Percentiles rank a stretch among this genome's conserved stretches.
Conservation (phyloP, 257 asterid species). For the Solanum arcanum region DNA sequence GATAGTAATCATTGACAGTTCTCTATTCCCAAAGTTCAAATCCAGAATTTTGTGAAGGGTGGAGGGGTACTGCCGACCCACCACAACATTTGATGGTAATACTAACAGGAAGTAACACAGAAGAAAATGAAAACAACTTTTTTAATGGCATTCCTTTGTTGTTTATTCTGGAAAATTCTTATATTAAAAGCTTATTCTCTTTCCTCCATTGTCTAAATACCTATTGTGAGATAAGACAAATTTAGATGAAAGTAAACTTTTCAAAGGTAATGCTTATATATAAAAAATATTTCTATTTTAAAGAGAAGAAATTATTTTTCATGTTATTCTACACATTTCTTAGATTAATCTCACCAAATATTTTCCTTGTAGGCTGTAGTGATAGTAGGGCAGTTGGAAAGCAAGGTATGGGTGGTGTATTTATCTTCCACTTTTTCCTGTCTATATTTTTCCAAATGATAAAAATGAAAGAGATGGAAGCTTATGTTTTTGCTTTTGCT, state of each 20-base stretch:
- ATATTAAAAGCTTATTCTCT: background rate
- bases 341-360: background rate
- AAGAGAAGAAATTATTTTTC: background rate
- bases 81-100: background rate
- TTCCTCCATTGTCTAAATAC: background rate
- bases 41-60: background rate
- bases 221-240: background rate
- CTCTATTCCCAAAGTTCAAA: background rate
- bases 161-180: background rate
- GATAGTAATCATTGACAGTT: background rate
- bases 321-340: background rate
- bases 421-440: background rate
- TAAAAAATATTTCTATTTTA: no score
- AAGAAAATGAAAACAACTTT: background rate
- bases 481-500: background rate
- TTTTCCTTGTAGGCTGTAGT: background rate
- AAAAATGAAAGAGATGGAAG: background rate
- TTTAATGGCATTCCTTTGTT: background rate
- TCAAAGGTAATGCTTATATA: background rate
- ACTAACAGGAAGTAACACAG: background rate
- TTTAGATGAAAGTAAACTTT: background rate
- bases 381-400: background rate
- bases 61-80: background rate
- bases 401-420: background rate
- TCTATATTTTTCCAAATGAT: background rate